Evolutionary conservation across 345 rosid species (phyloP), one percentile per base, ranked within the genome.

Genomic region (Lepidium aucheri): DNA sequence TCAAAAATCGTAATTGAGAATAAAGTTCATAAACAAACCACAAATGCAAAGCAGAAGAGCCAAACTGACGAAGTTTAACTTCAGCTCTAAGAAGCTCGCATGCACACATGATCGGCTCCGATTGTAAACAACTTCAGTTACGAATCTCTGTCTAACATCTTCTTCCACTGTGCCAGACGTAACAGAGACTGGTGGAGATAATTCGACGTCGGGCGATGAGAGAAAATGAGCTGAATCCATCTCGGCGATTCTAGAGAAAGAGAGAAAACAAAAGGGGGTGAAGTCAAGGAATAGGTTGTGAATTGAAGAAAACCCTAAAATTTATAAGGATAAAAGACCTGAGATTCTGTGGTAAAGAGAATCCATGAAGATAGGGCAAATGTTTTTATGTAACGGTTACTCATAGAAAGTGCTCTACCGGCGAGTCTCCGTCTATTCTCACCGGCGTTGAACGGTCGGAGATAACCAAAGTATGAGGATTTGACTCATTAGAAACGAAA

Each of bases 41-140:
- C 85, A 73, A 64, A 83, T 67, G 87, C 90, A 93, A 64, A 84
- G 46, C 44, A 86, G 49, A 53, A 84, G 74, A 51, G 69, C 78
- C 18, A 86, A 74, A 43, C 60, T 63, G 80, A 81, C 35, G 80
- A 86, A 87, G 53, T 80, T 70, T 71, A 88, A 75, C 4, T 20
- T 46, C 1, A 8, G 2, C 52, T 20, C 30, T 20, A n/a, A 20
- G 2, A 20, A 2, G 4, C 26, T 24, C 26, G 26, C 26, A 24
- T 24, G 26, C 26, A 24, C 26, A 24, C 4, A 24, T 24, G 26
- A 24, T 24, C 26, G 4, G 26, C 3, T 3, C 26, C 26, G 26
- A 24, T 24, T 24, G 4, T 24, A 3, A 24, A 3, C 26, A 24
- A 3, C 26, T 24, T 24, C 26, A 24, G 26, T 24, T 24, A 2